Base-by-base conservation (phyloP, 495 filamentous ascomycete species). In the Lepidopterella palustris region DNA sequence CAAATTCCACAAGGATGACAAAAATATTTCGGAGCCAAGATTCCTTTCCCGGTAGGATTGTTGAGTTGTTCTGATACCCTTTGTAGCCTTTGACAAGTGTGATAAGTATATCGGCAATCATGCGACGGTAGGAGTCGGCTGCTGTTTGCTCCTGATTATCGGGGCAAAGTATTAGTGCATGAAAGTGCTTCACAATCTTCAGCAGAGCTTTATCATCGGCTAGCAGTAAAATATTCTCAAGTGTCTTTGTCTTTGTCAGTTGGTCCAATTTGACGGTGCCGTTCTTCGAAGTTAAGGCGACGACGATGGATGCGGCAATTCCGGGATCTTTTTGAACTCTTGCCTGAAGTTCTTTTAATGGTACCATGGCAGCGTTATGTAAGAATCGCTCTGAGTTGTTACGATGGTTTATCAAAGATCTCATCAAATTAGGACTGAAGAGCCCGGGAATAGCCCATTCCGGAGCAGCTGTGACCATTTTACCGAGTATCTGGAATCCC, bases 361-460 rank as follows among this genome's bases (percentile, higher is more conserved):
- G 79, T 66, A 87, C 89, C 53, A 85, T 74, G 3, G 93, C 90
- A 55, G 86, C 84, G 3, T 84, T 82, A 75, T 96, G 87, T 26
- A 97, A 79, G 67, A 91, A 93, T 24, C 92, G 83, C 54, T 93
- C 88, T 49, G 86, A 75, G n/a, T 90, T 86, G 0, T 86, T 79
- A 3, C 93, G 82, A 57, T 97, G 95, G 70, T 96, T 95, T 71
- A 86, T 88, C 47, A 97, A 71, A 67, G 85, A 92, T 32, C 85
- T 81, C 74, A 95, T 84, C 6, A 96, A 74, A 63, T 95, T 93
- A 57, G 84, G 84, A 59, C 85, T 89, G 73, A 97, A 95, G 3
- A 96, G 73, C 1, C 69, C 61, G 21, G 76, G 68, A 13, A 87
- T 72, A 28, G 78, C 66, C 40, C 80, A 69, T 1, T 72, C 67